These are phyloP conservation scores for Curvularia hawaiiensis DNA, from an alignment of 2,329 filamentous ascomycete species.

Conservation along the genomic window DNA sequence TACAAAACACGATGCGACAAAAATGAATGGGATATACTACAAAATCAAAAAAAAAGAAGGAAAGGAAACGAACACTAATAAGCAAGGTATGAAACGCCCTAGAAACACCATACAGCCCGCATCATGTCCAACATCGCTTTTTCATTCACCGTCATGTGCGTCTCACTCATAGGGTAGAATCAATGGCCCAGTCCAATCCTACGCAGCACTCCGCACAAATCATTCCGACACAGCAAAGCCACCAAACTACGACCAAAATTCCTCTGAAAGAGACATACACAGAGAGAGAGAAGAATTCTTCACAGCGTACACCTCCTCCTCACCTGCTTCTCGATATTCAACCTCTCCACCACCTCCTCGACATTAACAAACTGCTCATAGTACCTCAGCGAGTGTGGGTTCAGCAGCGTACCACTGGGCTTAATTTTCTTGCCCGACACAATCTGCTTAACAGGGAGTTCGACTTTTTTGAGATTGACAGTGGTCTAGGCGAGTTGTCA, in stretches of 20 bases:
- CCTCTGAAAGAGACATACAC: no score
- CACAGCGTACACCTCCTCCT: conserved; percentile 12
- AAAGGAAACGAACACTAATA: not conserved
- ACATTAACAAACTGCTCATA: conserved; percentile 81
- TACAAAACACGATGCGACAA: not conserved
- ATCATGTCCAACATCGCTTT: not conserved
- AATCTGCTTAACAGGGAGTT: conserved; percentile 83
- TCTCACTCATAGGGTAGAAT: not conserved
- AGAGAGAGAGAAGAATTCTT: not conserved
- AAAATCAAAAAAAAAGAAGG: not conserved
- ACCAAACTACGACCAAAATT: no score
- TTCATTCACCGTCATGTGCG: not conserved
- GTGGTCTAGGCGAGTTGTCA: conserved; percentile 73
- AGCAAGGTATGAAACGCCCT: not conserved
- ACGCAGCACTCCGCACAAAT: no score
- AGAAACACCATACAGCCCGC: not conserved
- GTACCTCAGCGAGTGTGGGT: conserved; percentile 75
- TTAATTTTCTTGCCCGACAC: conserved; percentile 76
- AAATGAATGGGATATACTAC: not conserved
- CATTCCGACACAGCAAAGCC: no score
- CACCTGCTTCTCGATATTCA: conserved; percentile 19
- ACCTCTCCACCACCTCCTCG: conserved; percentile 59
- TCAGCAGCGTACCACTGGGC: conserved; percentile 76
- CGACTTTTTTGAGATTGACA: conserved; percentile 84
- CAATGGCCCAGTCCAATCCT: no score